Percentiles rank a stretch among this genome's conserved stretches.
These are phyloP conservation scores for Thelonectria olida DNA, from an alignment of 2,329 filamentous ascomycete genomes.

Conservation along the genomic window DNA sequence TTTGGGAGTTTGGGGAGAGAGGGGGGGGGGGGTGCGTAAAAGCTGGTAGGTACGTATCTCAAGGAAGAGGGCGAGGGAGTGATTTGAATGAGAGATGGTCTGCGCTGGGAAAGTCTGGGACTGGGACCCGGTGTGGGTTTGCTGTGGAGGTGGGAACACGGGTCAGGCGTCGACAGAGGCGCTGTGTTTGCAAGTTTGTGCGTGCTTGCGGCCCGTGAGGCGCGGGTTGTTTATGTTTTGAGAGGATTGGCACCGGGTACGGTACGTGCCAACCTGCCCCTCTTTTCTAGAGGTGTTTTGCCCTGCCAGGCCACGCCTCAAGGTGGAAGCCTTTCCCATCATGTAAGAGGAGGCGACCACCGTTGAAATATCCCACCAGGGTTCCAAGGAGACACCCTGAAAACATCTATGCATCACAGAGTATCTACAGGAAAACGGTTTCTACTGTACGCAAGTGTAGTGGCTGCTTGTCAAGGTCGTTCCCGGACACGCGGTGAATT, in stretches of 20 bases:
- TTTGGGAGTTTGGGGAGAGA: slow-evolving; percentile 36
- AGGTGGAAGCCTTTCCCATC: neutral
- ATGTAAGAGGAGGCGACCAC: neutral
- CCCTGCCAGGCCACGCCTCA: neutral
- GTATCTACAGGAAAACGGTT: neutral
- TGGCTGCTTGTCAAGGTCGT: slow-evolving; percentile 5
- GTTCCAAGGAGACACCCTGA: neutral
- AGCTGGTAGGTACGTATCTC: no score
- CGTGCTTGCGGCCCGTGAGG: neutral
- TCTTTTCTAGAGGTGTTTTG: neutral
- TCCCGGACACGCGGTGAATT: slow-evolving; percentile 7
- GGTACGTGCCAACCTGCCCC: slow-evolving; percentile 14
- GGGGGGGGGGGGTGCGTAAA: slow-evolving; percentile 35
- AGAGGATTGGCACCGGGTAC: neutral
- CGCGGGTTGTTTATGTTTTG: slow-evolving; percentile 13
- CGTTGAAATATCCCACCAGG: neutral
- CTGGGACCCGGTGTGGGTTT: slow-evolving; percentile 4
- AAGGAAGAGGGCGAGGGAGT: slow-evolving; percentile 24
- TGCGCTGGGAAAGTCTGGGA: slow-evolving; percentile 19
- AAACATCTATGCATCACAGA: neutral
- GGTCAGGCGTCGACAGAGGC: slow-evolving; percentile 36
- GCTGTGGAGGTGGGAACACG: slow-evolving; percentile 38
- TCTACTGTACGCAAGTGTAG: neutral
- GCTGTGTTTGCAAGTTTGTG: slow-evolving; percentile 1
- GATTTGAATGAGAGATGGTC: slow-evolving; percentile 29